phyloP scores from a whole-genome alignment of 176 grass and related monocot genomes.

The Tillandsia leiboldiana region DNA sequence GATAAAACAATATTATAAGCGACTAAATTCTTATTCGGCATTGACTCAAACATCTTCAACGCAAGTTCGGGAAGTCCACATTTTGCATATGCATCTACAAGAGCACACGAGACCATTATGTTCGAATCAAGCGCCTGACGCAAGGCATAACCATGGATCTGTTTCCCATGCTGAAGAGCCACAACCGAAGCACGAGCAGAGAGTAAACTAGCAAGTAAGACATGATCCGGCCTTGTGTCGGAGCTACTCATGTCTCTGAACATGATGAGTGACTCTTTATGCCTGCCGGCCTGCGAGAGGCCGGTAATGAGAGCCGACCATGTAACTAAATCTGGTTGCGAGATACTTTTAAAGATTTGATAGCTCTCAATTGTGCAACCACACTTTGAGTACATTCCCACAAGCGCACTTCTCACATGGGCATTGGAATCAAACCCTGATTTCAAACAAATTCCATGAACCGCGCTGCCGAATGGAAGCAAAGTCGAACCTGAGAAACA shows the following conservation, averaged over 20 bases:
- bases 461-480: constrained; percentile 22
- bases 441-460: constrained; percentile 49
- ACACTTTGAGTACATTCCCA: constrained; percentile 49
- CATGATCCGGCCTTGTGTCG: constrained; percentile 32
- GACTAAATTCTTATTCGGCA: constrained; percentile 32
- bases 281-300: constrained; percentile 20
- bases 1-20: constrained; percentile 53
- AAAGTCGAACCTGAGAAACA: constrained; percentile 30
- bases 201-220: constrained; percentile 47
- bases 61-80: constrained; percentile 41
- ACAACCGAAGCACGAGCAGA: constrained; percentile 38
- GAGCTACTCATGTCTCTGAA: constrained; percentile 35
- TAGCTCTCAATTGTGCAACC: constrained; percentile 28
- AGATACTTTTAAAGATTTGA: constrained; percentile 26
- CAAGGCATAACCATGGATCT: constrained; percentile 43
- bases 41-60: constrained; percentile 32
- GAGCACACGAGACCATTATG: constrained; percentile 37
- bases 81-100: constrained; percentile 63
- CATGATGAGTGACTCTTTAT: constrained; percentile 31
- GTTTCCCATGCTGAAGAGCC: constrained; percentile 27
- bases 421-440: constrained; percentile 41
- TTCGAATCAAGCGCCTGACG: constrained; percentile 21
- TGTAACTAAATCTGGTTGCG: constrained; percentile 42
- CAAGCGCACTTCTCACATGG: constrained; percentile 49
- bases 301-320: constrained; percentile 60